Base-by-base conservation (phyloP, 768 basidiomycete genomes). In the Boletus tylopilopsis region DNA sequence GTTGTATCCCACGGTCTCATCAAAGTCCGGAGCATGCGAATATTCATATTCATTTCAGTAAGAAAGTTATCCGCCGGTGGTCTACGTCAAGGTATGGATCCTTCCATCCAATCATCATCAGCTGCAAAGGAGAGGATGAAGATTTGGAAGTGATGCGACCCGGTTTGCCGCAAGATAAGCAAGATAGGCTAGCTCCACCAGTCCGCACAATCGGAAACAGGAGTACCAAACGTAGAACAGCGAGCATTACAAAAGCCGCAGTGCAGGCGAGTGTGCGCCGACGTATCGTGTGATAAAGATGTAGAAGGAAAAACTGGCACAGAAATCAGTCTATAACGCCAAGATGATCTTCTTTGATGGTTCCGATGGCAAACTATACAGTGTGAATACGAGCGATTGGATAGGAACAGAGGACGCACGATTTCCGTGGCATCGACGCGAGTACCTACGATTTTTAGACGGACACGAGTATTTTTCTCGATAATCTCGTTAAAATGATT, bases 391-490 rank as follows among this genome's bases (percentile, higher is more conserved):
- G 19, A 12, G 35, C 45, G 38, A 51, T 12, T 54, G 46, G 27
- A 37, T 11, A 37, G 23, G 23, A 16, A 42, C 21, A 33, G 16
- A 42, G 9, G 73, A 56, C 91, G 57, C 64, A 94, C 94, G 59
- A 99, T 96, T 70, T 98, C 94, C 21, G 94, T 97, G 29, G 94
- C 94, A 64, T 99, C 96, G 4, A 97, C 91, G 64, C 94, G 84
- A 21, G 94, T 96, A 27, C 96, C 96, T n/a, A 99, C 94, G 37
- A 99, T 92, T 72, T 97, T 95, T 68, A 97, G 78, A 33, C 96
- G 83, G 42, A 98, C 84, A 45, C 85, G 82, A 0, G 91, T 91
- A 57, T 93, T 91, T 69, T 94, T 94, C 68, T 94, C 90, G 53
- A 97, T 94, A 55, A 92, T 87, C 88, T 92, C 57, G 7, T 21